Evolutionary conservation across 352 stramenopile species (phyloP).

Genomic region (Thalassiosira mediterranea): DNA sequence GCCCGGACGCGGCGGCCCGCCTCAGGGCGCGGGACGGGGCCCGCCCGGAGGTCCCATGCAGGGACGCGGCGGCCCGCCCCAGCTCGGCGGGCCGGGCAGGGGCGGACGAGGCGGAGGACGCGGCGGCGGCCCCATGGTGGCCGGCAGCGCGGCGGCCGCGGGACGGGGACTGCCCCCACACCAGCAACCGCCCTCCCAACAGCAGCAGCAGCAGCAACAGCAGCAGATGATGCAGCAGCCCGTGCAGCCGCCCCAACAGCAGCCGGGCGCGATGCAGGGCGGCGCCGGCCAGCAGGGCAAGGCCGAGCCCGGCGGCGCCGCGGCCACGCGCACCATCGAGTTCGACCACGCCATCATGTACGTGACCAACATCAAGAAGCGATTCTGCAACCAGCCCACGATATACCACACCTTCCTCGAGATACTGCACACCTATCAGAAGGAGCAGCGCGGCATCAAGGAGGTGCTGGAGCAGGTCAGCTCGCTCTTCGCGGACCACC

Average conservation of each 20-base stretch:
- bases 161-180: not conserved
- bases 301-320: not conserved
- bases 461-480: slow-evolving; percentile 93
- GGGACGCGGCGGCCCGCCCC: not conserved
- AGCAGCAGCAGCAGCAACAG: slow-evolving; percentile 12
- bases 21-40: not conserved
- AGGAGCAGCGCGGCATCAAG: slow-evolving; percentile 99
- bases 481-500: slow-evolving; percentile 98
- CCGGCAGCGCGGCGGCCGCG: too few species aligned
- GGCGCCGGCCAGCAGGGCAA: slow-evolving; percentile 18
- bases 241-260: slow-evolving; percentile 15
- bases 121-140: not conserved
- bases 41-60: not conserved
- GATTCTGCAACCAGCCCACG: slow-evolving; percentile 95
- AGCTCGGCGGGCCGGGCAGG: not conserved
- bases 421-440: slow-evolving; percentile 99
- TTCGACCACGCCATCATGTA: slow-evolving; percentile 99
- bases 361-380: slow-evolving; percentile 98
- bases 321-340: slow-evolving; percentile 85
- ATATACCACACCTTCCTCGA: slow-evolving; percentile 99
- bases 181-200: slow-evolving; percentile 6
- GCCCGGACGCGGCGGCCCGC: not conserved
- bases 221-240: slow-evolving; percentile 10
- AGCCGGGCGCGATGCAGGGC: slow-evolving; percentile 26
- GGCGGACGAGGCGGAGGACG: slow-evolving; percentile 13